Percentiles rank a stretch among this genome's conserved stretches.
Evolutionary conservation across 148 eudicot genomes (phyloP).

Genomic region (Rheum nobile): DNA sequence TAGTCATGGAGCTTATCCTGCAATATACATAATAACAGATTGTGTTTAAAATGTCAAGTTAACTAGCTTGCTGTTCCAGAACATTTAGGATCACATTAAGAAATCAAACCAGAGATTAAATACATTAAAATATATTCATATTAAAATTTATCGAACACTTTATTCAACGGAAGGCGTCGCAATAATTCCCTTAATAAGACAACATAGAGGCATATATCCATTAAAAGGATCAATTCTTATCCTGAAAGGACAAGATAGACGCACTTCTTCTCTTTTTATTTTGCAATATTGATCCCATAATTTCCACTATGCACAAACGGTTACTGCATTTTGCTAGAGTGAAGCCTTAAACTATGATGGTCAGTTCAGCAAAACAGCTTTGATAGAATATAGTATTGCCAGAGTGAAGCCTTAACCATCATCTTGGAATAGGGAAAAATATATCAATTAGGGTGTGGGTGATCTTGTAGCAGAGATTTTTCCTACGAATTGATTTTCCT

Average conservation of each 20-base stretch:
- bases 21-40: constrained; percentile 12
- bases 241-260: too few species aligned
- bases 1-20: constrained; percentile 99
- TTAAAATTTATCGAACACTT: not conserved
- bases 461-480: not conserved
- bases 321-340: too few species aligned
- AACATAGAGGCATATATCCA: not conserved
- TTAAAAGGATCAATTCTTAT: not conserved
- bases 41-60: not conserved
- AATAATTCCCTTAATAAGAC: not conserved
- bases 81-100: not conserved
- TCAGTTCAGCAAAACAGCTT: too few species aligned
- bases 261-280: too few species aligned
- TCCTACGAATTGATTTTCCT: not conserved
- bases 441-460: not conserved
- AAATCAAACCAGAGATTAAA: not conserved
- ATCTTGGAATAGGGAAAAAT: not conserved
- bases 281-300: too few species aligned
- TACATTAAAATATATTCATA: not conserved
- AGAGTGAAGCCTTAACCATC: not conserved
- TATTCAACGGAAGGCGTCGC: not conserved
- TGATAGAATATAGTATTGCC: too few species aligned
- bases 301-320: too few species aligned
- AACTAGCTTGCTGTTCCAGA: not conserved
- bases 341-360: too few species aligned